These are phyloP conservation scores for Centaurea solstitialis DNA, from an alignment of 129 eudicot species.

Conservation along the genomic window DNA sequence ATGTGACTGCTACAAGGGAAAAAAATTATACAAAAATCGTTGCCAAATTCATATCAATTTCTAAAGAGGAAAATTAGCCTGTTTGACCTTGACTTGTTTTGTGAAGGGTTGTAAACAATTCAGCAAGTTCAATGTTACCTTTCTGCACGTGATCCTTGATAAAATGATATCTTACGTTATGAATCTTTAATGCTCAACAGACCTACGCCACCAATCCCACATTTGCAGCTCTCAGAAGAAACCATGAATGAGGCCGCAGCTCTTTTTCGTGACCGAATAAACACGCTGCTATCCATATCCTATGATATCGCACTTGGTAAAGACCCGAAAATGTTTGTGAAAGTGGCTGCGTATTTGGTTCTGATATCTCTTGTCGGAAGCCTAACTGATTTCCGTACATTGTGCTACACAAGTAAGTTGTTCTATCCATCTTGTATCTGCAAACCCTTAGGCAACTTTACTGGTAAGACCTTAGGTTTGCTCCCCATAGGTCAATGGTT, in stretches of 20 bases:
- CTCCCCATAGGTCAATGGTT: background rate
- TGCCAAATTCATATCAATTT: background rate
- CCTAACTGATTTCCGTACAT: slow-evolving; percentile 59
- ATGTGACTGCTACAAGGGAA: background rate
- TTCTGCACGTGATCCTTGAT: background rate
- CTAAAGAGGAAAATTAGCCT: background rate
- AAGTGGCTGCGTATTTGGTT: slow-evolving; percentile 50
- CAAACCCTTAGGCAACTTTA: background rate
- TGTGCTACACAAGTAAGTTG: slow-evolving; percentile 76
- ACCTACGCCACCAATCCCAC: slow-evolving; percentile 90
- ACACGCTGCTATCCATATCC: slow-evolving; percentile 49
- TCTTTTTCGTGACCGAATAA: slow-evolving; percentile 52
- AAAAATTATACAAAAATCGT: background rate
- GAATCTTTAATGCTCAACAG: slow-evolving; percentile 43
- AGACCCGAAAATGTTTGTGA: slow-evolving; percentile 65
- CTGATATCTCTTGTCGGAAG: slow-evolving; percentile 63
- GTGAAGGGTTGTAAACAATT: background rate
- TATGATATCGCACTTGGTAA: slow-evolving; percentile 75
- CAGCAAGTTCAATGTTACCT: background rate
- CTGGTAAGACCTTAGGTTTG: background rate
- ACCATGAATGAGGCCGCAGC: slow-evolving; percentile 48
- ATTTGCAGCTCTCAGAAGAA: slow-evolving; percentile 73
- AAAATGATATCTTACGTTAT: background rate
- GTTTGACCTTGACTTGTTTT: slow-evolving; percentile 21
- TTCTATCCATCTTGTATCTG: background rate